Base-by-base conservation (phyloP, 305 asterid species). In the Rubia peregrina region DNA sequence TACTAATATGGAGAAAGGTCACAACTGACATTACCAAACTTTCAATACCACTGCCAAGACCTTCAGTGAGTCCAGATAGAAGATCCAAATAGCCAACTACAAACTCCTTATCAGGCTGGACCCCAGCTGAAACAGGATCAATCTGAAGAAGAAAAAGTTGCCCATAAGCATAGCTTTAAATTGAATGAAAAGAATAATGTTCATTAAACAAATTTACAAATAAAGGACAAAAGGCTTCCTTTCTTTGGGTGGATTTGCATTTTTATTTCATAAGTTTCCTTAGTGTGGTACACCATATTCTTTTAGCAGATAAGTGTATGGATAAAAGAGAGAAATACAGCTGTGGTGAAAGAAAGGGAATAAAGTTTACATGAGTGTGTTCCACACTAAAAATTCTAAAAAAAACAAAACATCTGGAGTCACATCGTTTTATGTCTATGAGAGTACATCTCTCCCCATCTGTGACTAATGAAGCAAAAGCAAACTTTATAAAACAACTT, bases 1-100 rank as follows among this genome's bases (percentile, higher is more conserved):
- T 48, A 1, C 21, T 4, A 21, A 57, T 12, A 56, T 10, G 55
- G 14, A 69, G 40, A 55, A 6, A 49, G 26, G 8, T 11, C 26
- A 67, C 22, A 59, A 61, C 24, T 41, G 76, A 63, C 16, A 68
- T 59, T 90, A 92, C 98, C 98, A 92, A 82, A 82, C 96, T 89
- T 85, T 90, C 98, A 38, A 92, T 80, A 69, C 93, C 95, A 63
- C 92, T 83, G 72, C 97, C 92, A 85, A 92, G 98, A 69, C 97
- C 98, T 85, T 92, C 98, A 14, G 90, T 73, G 72, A 92, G 95
- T 77, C 98, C 98, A 73, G 98, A 90, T 71, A 92, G 89, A 84
- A 90, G 95, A 81, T 92, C 98, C 92, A 92, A 82, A 73, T 87
- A 90, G 82, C 97, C 90, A 77, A 92, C 95, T 62, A 89, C 77